Evolutionary conservation across 2,329 filamentous ascomycete genomes (phyloP).

Genomic region (Trichoderma sp.): DNA sequence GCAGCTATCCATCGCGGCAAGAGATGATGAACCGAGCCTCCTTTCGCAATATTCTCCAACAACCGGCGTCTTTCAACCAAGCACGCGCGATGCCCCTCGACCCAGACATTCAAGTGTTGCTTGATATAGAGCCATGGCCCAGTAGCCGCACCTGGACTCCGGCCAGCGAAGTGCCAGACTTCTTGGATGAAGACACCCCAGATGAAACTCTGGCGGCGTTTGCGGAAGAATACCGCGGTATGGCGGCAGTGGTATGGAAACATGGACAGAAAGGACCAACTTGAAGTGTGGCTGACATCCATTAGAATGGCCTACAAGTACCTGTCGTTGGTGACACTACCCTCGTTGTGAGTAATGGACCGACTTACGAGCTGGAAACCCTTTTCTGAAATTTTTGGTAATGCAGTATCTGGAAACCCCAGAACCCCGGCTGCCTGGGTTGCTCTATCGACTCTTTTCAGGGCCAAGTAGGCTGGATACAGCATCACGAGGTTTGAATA

Average conservation of each 20-base stretch:
- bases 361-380: not conserved
- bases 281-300: constrained; percentile 1
- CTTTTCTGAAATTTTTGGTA: not conserved
- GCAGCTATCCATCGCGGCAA: not conserved
- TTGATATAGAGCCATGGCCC: constrained; percentile 33
- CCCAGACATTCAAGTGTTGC: constrained; percentile 35
- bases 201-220: constrained; percentile 53
- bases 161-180: constrained; percentile 55
- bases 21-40: not conserved
- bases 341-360: constrained; percentile 40
- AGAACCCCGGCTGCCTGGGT: constrained; percentile 42
- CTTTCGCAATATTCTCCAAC: constrained; percentile 29
- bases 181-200: constrained; percentile 54
- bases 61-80: constrained; percentile 36
- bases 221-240: constrained; percentile 62
- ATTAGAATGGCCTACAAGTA: constrained; percentile 57
- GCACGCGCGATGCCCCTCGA: constrained; percentile 37
- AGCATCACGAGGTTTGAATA: constrained; percentile 41
- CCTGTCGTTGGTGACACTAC: constrained; percentile 46
- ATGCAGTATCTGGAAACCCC: constrained; percentile 32
- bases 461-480: constrained; percentile 25
- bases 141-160: constrained; percentile 63
- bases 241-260: constrained; percentile 58
- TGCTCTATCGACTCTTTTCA: constrained; percentile 45
- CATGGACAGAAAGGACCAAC: not conserved